phyloP scores from a whole-genome alignment of 306 rosid genomes.

The Myrica gale region DNA sequence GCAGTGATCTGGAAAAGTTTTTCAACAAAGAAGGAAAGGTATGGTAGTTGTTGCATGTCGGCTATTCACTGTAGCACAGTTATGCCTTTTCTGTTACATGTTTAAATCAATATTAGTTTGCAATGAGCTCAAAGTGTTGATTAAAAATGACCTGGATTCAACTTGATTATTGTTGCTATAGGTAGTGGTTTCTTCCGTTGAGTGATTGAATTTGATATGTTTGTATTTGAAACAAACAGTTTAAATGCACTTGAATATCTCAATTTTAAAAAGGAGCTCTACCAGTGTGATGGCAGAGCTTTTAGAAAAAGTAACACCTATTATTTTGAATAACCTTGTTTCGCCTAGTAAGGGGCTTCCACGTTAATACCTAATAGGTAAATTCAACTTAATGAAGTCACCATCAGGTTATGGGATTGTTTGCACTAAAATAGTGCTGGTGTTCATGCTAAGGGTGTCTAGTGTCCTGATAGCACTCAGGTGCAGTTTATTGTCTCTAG shows the following conservation, averaged over 20 bases:
- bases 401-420: background rate
- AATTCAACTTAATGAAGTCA: background rate
- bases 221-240: background rate
- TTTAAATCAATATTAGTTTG: background rate
- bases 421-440: background rate
- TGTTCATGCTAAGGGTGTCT: background rate
- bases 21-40: conserved; percentile 50
- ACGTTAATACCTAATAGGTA: background rate
- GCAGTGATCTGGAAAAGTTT: conserved; percentile 38
- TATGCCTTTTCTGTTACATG: background rate
- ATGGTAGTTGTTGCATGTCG: background rate
- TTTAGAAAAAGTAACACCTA: background rate
- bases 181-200: background rate
- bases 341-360: background rate
- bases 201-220: background rate
- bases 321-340: background rate
- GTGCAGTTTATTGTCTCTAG: background rate
- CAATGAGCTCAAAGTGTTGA: background rate
- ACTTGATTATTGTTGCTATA: background rate
- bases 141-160: background rate
- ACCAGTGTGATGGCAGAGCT: background rate
- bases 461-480: too few species aligned
- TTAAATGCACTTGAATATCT: background rate
- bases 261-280: background rate
- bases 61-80: background rate